Conservation (phyloP, 441 rosid species). For the Kokia cookei region DNA sequence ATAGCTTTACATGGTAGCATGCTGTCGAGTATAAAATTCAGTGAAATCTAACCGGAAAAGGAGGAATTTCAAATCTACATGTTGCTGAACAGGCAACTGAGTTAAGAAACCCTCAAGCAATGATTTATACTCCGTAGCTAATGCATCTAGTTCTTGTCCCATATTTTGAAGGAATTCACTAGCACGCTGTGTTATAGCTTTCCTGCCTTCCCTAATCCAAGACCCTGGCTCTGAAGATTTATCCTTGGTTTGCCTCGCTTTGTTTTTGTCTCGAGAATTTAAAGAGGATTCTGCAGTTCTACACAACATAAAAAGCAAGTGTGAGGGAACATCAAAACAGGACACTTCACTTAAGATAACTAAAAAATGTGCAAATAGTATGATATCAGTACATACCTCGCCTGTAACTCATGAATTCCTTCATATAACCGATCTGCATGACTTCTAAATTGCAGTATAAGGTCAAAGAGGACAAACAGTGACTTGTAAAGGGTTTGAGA, state of each 20-base stretch:
- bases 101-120: slow-evolving; percentile 76
- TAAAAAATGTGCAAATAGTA: background rate
- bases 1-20: slow-evolving; percentile 29
- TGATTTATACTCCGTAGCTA: slow-evolving; percentile 62
- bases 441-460: slow-evolving; percentile 76
- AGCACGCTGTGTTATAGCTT: slow-evolving; percentile 77
- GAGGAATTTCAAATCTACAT: slow-evolving; percentile 83
- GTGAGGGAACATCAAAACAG: slow-evolving; percentile 1
- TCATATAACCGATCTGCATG: slow-evolving; percentile 82
- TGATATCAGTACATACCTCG: slow-evolving; percentile 41
- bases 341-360: background rate
- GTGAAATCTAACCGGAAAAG: slow-evolving; percentile 90
- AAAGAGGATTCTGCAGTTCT: slow-evolving; percentile 56
- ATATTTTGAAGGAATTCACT: slow-evolving; percentile 77
- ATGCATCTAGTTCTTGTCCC: slow-evolving; percentile 68
- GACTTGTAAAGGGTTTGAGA: slow-evolving; percentile 73
- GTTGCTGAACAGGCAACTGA: slow-evolving; percentile 80
- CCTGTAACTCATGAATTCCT: slow-evolving; percentile 79
- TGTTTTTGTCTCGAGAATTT: slow-evolving; percentile 35
- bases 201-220: slow-evolving; percentile 77
- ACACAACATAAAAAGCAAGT: slow-evolving; percentile 7
- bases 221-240: slow-evolving; percentile 46
- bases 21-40: slow-evolving; percentile 68
- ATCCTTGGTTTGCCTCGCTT: slow-evolving; percentile 28
- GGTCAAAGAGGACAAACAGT: slow-evolving; percentile 80